phyloP scores from a whole-genome alignment of 768 basidiomycete species.

The Lactarius evosmus region DNA sequence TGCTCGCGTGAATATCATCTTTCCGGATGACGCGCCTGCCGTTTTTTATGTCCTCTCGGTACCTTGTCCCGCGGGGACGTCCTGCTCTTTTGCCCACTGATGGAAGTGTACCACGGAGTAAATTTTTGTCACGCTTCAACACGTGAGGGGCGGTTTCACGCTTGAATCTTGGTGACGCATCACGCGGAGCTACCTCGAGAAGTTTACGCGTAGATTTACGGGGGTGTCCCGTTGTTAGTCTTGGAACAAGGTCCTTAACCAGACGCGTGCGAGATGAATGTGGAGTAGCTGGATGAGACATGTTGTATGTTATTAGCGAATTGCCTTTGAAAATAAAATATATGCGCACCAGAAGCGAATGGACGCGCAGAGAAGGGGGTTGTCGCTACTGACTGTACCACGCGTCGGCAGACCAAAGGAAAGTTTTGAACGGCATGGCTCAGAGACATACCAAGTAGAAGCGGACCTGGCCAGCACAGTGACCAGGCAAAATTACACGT shows the following conservation, averaged over 20 bases:
- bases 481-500: too few relatives aligned
- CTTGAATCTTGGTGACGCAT: constrained; percentile 5
- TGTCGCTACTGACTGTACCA: neutral
- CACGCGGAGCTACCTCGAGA: constrained; percentile 23
- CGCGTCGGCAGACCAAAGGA: neutral
- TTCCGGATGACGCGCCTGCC: neutral
- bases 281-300: constrained; percentile 38
- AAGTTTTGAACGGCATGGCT: neutral
- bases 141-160: constrained; percentile 14
- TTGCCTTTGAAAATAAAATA: neutral
- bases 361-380: neutral
- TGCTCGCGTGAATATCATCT: neutral
- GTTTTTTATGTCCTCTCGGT: neutral
- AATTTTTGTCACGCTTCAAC: neutral
- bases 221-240: neutral
- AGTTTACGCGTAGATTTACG: constrained; percentile 18
- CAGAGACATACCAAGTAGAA: neutral
- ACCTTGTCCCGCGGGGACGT: neutral
- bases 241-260: constrained; percentile 25
- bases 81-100: neutral
- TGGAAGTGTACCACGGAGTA: neutral
- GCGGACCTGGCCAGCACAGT: too few relatives aligned
- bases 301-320: neutral
- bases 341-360: constrained; percentile 14
- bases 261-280: constrained; percentile 26